phyloP scores from a whole-genome alignment of 768 basidiomycete species.

The Russula abietina region DNA sequence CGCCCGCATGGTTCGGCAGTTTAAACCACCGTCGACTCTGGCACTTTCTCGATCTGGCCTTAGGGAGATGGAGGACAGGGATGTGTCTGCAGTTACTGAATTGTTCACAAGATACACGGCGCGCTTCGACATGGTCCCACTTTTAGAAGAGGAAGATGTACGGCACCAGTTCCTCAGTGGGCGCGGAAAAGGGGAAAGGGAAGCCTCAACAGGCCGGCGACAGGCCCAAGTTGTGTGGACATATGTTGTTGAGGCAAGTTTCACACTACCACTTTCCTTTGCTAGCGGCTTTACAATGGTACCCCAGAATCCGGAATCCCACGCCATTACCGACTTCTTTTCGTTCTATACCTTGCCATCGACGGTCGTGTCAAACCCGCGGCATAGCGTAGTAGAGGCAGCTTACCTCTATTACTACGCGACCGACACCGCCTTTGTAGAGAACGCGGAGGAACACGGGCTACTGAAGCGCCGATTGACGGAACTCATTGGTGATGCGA shows the following conservation, averaged over 20 bases:
- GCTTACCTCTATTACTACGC: conserved; percentile 97
- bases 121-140: conserved; percentile 76
- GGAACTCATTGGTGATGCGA: conserved; percentile 69
- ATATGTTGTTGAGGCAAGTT: conserved; percentile 85
- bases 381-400: conserved; percentile 72
- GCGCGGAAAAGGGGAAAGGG: conserved; percentile 50
- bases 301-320: conserved; percentile 70
- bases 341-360: conserved; percentile 97
- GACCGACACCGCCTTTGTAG: conserved; percentile 62
- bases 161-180: conserved; percentile 88
- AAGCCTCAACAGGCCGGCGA: conserved; percentile 46
- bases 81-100: conserved; percentile 62
- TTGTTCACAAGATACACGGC: conserved; percentile 75
- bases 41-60: conserved; percentile 49
- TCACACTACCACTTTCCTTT: not conserved
- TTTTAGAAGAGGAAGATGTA: conserved; percentile 71
- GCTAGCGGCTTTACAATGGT: not conserved
- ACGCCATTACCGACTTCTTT: conserved; percentile 89
- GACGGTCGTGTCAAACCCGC: conserved; percentile 75
- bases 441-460: conserved; percentile 54
- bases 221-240: conserved; percentile 89
- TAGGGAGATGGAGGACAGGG: conserved; percentile 82
- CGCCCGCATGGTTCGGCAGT: conserved; percentile 78
- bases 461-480: conserved; percentile 63
- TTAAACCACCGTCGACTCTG: conserved; percentile 55